These are phyloP conservation scores for Starmerella floris DNA, from an alignment of 805 yeast genomes.

Conservation along the genomic window DNA sequence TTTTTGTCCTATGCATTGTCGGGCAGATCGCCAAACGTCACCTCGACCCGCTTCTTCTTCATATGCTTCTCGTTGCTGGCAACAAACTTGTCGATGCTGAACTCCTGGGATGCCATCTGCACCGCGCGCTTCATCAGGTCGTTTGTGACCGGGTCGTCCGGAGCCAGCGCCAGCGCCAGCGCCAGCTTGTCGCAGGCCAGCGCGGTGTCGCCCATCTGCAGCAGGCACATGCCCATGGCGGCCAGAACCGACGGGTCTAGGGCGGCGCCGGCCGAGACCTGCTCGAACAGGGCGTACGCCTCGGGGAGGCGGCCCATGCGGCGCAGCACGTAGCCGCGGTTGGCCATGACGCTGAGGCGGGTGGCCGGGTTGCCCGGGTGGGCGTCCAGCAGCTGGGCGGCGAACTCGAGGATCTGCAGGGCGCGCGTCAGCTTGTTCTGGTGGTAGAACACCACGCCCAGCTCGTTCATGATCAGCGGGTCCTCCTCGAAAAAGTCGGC, in stretches of 20 bases:
- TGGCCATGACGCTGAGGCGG: conserved; percentile 51
- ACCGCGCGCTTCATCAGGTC: conserved; percentile 67
- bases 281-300: conserved; percentile 62
- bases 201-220: conserved; percentile 49
- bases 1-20: no score
- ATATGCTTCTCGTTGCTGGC: conserved; percentile 1
- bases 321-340: conserved; percentile 19
- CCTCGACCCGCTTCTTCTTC: conserved; percentile 1
- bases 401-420: conserved; percentile 31
- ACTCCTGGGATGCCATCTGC: conserved; percentile 1
- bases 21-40: conserved; percentile 1
- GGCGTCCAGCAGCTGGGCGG: conserved; percentile 9
- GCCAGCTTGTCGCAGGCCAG: conserved; percentile 69
- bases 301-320: conserved; percentile 44
- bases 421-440: conserved; percentile 54
- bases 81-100: conserved; percentile 5
- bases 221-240: conserved; percentile 70
- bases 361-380: conserved; percentile 67
- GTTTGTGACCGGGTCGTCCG: conserved; percentile 71
- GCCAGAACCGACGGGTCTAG: conserved; percentile 64
- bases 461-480: conserved; percentile 77
- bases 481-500: conserved; percentile 69
- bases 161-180: conserved; percentile 62
- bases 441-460: conserved; percentile 85
- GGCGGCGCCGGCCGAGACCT: conserved; percentile 55